Evolutionary conservation across 2,329 filamentous ascomycete species (phyloP).

Genomic region (Hypoxylon sp.): DNA sequence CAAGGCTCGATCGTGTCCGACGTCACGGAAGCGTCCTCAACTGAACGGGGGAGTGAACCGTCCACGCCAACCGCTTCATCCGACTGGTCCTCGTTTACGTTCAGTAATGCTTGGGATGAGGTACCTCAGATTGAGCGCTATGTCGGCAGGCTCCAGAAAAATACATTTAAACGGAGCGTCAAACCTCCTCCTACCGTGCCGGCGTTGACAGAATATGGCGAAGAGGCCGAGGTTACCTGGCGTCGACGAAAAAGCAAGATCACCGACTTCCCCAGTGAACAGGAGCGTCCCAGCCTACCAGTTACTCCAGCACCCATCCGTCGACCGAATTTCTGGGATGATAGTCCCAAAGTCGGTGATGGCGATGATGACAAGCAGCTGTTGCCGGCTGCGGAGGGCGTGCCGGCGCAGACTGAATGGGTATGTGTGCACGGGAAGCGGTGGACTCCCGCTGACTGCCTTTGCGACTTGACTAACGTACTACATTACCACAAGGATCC

Average conservation of each 20-base stretch:
- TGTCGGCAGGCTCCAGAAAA: conserved; percentile 81
- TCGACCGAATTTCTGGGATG: conserved; percentile 77
- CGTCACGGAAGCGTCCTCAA: conserved; percentile 57
- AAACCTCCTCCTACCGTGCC: conserved; percentile 52
- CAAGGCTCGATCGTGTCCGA: conserved; percentile 54
- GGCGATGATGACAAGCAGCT: conserved; percentile 69
- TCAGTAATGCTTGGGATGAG: conserved; percentile 93
- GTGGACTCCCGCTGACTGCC: conserved; percentile 67
- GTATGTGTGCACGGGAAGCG: conserved; percentile 79
- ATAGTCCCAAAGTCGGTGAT: conserved; percentile 59
- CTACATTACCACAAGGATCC: conserved; percentile 74
- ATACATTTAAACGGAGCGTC: conserved; percentile 59
- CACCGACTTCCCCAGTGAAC: conserved; percentile 88
- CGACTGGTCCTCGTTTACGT: conserved; percentile 80
- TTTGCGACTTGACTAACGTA: conserved; percentile 70
- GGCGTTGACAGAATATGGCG: conserved; percentile 45
- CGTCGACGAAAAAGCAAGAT: conserved; percentile 71
- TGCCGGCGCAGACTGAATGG: conserved; percentile 92
- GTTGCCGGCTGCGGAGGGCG: conserved; percentile 83
- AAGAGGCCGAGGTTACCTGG: conserved; percentile 55
- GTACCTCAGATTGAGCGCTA: conserved; percentile 90
- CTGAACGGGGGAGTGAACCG: conserved; percentile 60
- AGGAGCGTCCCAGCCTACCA: conserved; percentile 88
- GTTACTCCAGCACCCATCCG: conserved; percentile 89
- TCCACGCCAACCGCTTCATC: conserved; percentile 66